Evolutionary conservation across 148 eudicot species (phyloP).

Genomic region (Rhododendron simsii): DNA sequence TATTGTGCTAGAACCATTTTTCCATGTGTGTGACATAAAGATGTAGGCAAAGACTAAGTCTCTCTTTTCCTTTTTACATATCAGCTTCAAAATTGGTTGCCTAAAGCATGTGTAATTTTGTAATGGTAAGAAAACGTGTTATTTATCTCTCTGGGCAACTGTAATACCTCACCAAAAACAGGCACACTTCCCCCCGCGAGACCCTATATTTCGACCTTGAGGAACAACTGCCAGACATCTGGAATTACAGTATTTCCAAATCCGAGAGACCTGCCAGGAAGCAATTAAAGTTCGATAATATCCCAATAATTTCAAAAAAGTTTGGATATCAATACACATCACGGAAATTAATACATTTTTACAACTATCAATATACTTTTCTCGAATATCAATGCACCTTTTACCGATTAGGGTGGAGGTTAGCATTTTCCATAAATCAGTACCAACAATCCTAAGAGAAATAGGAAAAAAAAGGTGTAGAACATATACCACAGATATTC

Average conservation of each 20-base stretch:
- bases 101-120: neutral
- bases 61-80: too few species aligned
- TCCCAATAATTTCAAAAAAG: too few species aligned
- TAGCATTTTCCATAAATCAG: neutral
- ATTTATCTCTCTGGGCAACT: neutral
- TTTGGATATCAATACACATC: too few species aligned
- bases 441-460: neutral
- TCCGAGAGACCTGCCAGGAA: slow-evolving; percentile 60
- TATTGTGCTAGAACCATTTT: neutral
- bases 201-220: slow-evolving; percentile 97
- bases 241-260: slow-evolving; percentile 68
- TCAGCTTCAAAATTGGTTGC: too few species aligned
- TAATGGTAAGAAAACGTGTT: neutral
- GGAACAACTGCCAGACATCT: slow-evolving; percentile 86
- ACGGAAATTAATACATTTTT: too few species aligned
- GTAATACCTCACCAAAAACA: slow-evolving; percentile 80
- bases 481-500: neutral
- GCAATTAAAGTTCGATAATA: neutral
- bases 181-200: slow-evolving; percentile 99
- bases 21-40: neutral
- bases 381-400: too few species aligned
- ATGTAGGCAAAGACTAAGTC: neutral
- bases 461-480: neutral
- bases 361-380: too few species aligned
- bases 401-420: too few species aligned